Conservation (phyloP, 139 green algal genomes). For the Asterochloris sp. region DNA sequence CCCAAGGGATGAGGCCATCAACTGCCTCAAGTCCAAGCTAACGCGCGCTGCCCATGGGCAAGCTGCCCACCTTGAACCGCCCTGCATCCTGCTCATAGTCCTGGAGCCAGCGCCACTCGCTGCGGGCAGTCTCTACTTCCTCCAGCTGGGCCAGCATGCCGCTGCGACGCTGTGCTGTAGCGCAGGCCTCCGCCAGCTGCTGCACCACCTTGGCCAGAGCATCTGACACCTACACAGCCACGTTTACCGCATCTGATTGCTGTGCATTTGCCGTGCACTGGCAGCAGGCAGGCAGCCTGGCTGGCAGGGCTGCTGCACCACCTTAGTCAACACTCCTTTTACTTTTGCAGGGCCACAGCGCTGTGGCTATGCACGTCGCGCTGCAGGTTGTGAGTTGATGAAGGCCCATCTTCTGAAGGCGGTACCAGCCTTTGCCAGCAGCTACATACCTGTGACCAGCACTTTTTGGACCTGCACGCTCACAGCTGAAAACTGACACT, state of each 20-base stretch:
- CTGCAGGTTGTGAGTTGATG: background rate
- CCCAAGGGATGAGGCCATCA: background rate
- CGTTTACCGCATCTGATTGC: background rate
- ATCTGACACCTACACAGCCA: conserved; percentile 36
- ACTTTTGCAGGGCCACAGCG: background rate
- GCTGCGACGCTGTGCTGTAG: conserved; percentile 29
- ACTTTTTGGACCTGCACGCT: too few species aligned
- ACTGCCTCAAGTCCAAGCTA: background rate
- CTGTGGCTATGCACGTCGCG: background rate
- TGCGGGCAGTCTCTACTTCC: conserved; percentile 35
- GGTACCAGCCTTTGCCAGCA: too few species aligned
- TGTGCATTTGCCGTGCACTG: background rate
- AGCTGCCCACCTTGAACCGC: conserved; percentile 49
- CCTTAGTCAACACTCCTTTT: background rate
- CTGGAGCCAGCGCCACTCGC: conserved; percentile 45
- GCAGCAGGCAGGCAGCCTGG: background rate
- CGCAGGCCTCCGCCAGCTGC: conserved; percentile 42
- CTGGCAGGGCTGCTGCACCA: background rate
- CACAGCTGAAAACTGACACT: too few species aligned
- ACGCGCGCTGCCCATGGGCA: background rate
- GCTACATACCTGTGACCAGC: too few species aligned
- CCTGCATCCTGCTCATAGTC: conserved; percentile 47
- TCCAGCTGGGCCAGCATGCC: conserved; percentile 30
- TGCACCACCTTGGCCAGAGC: conserved; percentile 52
- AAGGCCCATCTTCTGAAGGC: too few species aligned